Conservation (phyloP, 768 basidiomycete species). For the Galerina sulciceps region DNA sequence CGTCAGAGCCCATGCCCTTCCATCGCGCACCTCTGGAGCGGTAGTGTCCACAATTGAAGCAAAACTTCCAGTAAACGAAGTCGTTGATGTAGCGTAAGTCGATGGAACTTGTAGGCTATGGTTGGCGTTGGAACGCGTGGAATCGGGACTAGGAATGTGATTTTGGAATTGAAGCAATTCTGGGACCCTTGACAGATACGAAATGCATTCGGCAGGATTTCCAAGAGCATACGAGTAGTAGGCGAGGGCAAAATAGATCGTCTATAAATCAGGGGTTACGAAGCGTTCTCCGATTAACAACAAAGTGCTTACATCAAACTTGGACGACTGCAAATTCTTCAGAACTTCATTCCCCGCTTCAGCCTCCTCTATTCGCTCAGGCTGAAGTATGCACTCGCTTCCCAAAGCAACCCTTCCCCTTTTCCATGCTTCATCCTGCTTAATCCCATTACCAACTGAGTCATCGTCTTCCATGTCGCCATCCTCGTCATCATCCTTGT, state of each 20-base stretch:
- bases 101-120: slow-evolving; percentile 21
- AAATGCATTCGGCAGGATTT: slow-evolving; percentile 64
- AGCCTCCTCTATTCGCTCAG: slow-evolving; percentile 64
- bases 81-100: slow-evolving; percentile 43
- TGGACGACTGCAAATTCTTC: slow-evolving; percentile 50
- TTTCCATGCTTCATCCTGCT: slow-evolving; percentile 27
- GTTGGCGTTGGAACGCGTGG: slow-evolving; percentile 41
- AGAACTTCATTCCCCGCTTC: slow-evolving; percentile 56
- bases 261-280: slow-evolving; percentile 43
- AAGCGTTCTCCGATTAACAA: background rate
- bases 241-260: slow-evolving; percentile 68
- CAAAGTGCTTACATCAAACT: slow-evolving; percentile 55
- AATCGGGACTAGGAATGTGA: slow-evolving; percentile 49
- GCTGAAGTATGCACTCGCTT: slow-evolving; percentile 59
- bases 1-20: slow-evolving; percentile 70
- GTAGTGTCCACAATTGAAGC: slow-evolving; percentile 43
- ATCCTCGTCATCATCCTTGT: slow-evolving; percentile 61
- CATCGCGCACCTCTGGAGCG: slow-evolving; percentile 64
- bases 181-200: slow-evolving; percentile 57
- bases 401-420: slow-evolving; percentile 42
- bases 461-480: slow-evolving; percentile 25
- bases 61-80: slow-evolving; percentile 56
- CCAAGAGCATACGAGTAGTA: slow-evolving; percentile 84
- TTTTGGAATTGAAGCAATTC: slow-evolving; percentile 57
- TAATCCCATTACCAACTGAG: slow-evolving; percentile 9